Conservation (phyloP, 495 filamentous ascomycete species). For the Neurospora pannonica region DNA sequence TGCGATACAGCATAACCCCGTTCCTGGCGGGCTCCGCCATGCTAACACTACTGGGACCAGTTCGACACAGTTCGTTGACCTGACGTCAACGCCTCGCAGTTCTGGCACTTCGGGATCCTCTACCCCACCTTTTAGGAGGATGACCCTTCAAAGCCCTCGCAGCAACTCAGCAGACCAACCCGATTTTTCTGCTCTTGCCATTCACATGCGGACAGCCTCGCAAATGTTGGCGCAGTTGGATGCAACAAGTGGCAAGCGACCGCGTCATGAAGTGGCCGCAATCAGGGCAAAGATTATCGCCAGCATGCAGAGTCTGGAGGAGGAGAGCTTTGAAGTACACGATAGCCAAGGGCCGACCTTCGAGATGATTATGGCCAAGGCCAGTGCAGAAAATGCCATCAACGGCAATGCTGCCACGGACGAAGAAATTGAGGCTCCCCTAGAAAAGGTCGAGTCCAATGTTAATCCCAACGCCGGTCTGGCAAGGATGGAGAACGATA, state of each 20-base stretch:
- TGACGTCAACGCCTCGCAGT: slow-evolving; percentile 46
- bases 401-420: slow-evolving; percentile 17
- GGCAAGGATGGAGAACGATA: slow-evolving; percentile 72
- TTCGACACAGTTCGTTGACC: slow-evolving; percentile 21
- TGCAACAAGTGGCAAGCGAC: slow-evolving; percentile 59
- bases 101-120: slow-evolving; percentile 51
- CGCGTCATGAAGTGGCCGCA: slow-evolving; percentile 61
- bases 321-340: slow-evolving; percentile 61
- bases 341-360: slow-evolving; percentile 55
- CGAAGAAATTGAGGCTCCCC: slow-evolving; percentile 31
- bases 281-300: slow-evolving; percentile 72
- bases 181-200: slow-evolving; percentile 65
- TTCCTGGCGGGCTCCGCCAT: slow-evolving; percentile 26
- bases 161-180: slow-evolving; percentile 46
- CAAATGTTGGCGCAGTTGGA: slow-evolving; percentile 74
- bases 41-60: slow-evolving; percentile 40
- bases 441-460: slow-evolving; percentile 25
- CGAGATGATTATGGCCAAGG: slow-evolving; percentile 60
- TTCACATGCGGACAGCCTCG: slow-evolving; percentile 70
- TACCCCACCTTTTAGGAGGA: slow-evolving; percentile 42
- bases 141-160: slow-evolving; percentile 36
- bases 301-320: slow-evolving; percentile 74
- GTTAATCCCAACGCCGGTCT: slow-evolving; percentile 56
- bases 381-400: slow-evolving; percentile 27
- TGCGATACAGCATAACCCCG: slow-evolving; percentile 11